Percentiles rank a stretch among this genome's conserved stretches.
phyloP scores from a whole-genome alignment of 2,329 filamentous ascomycete species.

The Scedosporium apiospermum region DNA sequence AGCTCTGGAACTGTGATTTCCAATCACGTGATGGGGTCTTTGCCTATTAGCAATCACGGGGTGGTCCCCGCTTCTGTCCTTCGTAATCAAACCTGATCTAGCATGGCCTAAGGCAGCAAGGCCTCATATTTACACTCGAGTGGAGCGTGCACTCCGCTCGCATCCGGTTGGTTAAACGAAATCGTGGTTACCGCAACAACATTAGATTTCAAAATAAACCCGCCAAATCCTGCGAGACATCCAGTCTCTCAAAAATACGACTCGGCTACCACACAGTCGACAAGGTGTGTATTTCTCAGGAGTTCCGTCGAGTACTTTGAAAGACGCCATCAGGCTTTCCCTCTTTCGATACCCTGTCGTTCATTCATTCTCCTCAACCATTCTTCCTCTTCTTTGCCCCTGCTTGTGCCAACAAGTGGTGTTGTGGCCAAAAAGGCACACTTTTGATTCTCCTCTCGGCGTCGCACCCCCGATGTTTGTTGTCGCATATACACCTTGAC shows the following conservation, averaged over 20 bases:
- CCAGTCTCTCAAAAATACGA: background rate
- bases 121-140: constrained; percentile 3
- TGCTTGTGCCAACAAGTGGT: background rate
- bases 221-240: constrained; percentile 6
- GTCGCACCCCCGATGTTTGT: constrained; percentile 1
- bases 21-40: background rate
- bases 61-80: no score
- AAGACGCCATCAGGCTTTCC: constrained; percentile 2
- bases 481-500: constrained; percentile 7
- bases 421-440: background rate
- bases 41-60: background rate
- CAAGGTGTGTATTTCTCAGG: background rate
- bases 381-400: background rate
- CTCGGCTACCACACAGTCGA: constrained; percentile 1
- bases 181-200: constrained; percentile 12
- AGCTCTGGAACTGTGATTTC: no score
- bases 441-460: background rate
- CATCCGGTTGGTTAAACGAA: constrained; percentile 3
- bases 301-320: background rate
- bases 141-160: background rate
- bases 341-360: constrained; percentile 8
- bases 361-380: background rate
- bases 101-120: background rate
- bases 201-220: constrained; percentile 11
- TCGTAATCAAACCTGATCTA: background rate